Evolutionary conservation across 306 rosid species (phyloP).

Genomic region (Erythrophleum fordii): DNA sequence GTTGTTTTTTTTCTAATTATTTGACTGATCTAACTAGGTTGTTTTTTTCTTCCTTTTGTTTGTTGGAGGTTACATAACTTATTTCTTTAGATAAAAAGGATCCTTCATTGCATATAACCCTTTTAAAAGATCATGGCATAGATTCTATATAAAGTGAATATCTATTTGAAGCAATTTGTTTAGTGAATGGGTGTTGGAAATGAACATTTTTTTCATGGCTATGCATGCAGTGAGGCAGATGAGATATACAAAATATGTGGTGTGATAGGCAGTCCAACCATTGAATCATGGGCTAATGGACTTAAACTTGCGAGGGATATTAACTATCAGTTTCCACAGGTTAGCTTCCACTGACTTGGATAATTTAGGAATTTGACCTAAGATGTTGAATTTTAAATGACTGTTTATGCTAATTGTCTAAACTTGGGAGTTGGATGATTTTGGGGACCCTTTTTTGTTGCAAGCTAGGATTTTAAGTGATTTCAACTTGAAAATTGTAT

Average conservation of each 20-base stretch:
- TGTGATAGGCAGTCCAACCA: conserved; percentile 87
- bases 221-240: conserved; percentile 78
- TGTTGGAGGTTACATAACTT: neutral
- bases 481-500: neutral
- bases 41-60: neutral
- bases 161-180: conserved; percentile 5
- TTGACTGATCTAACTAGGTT: neutral
- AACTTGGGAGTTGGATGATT: neutral
- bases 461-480: neutral
- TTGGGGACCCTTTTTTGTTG: neutral
- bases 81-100: neutral
- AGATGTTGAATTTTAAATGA: neutral
- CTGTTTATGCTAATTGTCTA: neutral
- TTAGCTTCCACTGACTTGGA: conserved; percentile 28
- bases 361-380: neutral
- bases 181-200: conserved; percentile 4
- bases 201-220: conserved; percentile 25
- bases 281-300: conserved; percentile 85
- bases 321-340: conserved; percentile 92
- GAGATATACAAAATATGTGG: conserved; percentile 92
- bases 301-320: conserved; percentile 86
- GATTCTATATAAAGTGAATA: neutral
- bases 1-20: neutral
- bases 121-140: neutral
- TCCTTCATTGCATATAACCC: neutral